phyloP scores from a whole-genome alignment of 2,329 filamentous ascomycete genomes.

The Botrytis deweyae region DNA sequence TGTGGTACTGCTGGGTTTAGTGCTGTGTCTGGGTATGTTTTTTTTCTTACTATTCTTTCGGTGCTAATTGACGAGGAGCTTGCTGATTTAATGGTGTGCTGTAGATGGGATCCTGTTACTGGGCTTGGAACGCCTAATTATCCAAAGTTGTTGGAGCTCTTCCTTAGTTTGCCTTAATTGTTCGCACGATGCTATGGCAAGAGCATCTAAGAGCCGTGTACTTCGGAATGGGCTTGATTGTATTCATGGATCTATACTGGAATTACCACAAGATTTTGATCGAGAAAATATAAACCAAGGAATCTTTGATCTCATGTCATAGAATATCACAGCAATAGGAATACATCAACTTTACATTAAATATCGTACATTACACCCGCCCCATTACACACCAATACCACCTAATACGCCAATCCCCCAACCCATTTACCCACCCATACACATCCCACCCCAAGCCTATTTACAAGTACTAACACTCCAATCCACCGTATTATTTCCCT shows the following conservation, averaged over 20 bases:
- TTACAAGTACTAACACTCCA: conserved; percentile 44
- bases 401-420: not conserved
- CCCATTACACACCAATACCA: not conserved
- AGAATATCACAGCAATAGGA: not conserved
- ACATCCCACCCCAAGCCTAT: conserved; percentile 22
- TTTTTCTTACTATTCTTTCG: too few relatives aligned
- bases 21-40: conserved; percentile 33
- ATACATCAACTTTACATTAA: not conserved
- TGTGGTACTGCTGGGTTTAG: conserved; percentile 39
- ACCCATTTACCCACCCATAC: not conserved
- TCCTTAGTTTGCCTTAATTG: conserved; percentile 28
- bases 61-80: too few relatives aligned
- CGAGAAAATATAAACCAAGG: not conserved
- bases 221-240: not conserved
- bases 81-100: not conserved
- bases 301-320: not conserved
- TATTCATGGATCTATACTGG: not conserved
- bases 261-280: too few relatives aligned
- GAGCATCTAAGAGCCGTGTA: not conserved
- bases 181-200: not conserved
- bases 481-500: conserved; percentile 47
- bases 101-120: conserved; percentile 39
- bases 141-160: conserved; percentile 30
- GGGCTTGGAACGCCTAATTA: conserved; percentile 39
- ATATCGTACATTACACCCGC: not conserved